Percentiles rank a stretch among this genome's conserved stretches.
These are phyloP conservation scores for Neocallimastix lanati DNA, from an alignment of 192 early-diverging fungal species.

Conservation along the genomic window DNA sequence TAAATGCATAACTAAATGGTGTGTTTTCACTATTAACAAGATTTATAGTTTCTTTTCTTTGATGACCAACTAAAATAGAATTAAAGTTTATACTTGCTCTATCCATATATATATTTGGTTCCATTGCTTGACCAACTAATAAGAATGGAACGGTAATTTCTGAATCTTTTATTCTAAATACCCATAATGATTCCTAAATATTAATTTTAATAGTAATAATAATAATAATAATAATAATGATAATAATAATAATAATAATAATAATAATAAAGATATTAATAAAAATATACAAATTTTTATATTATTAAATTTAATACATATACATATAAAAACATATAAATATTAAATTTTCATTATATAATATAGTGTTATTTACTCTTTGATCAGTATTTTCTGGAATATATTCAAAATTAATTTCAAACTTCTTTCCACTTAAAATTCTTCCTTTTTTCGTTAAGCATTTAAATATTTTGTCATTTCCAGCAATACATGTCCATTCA, in stretches of 20 bases:
- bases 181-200: conserved; percentile 36
- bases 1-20: conserved; percentile 30
- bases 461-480: conserved; percentile 17
- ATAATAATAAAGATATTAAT: too few species aligned
- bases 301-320: too few species aligned
- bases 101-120: conserved; percentile 37
- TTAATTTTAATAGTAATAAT: too few species aligned
- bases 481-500: conserved; percentile 16
- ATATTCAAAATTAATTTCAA: conserved; percentile 36
- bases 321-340: too few species aligned
- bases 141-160: conserved; percentile 27
- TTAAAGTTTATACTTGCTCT: conserved; percentile 32
- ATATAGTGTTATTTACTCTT: conserved; percentile 16
- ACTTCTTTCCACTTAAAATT: conserved; percentile 26
- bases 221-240: too few species aligned
- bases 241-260: too few species aligned
- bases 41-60: conserved; percentile 27
- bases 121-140: conserved; percentile 28
- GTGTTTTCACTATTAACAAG: conserved; percentile 29
- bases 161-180: conserved; percentile 21
- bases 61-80: conserved; percentile 30
- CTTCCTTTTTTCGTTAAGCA: conserved; percentile 25
- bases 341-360: too few species aligned
- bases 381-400: conserved; percentile 26
- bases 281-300: too few species aligned